These are phyloP conservation scores for Cryptococcus sp. DNA, from an alignment of 1,284 basidiomycete genomes.

Conservation along the genomic window DNA sequence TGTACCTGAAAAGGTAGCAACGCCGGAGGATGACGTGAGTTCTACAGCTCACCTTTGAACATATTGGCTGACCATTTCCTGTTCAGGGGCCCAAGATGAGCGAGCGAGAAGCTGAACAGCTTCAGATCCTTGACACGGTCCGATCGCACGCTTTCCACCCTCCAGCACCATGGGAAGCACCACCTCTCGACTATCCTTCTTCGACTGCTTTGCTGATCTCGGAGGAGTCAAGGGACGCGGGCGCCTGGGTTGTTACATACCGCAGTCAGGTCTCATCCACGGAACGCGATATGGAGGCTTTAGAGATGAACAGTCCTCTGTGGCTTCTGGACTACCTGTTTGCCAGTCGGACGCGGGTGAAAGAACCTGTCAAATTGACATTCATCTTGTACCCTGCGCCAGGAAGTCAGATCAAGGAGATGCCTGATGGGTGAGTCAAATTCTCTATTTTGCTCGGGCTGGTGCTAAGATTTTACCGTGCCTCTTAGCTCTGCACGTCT, in stretches of 20 bases:
- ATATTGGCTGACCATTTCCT: not conserved
- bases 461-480: not conserved
- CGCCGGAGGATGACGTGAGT: conserved; percentile 38
- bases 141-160: conserved; percentile 70
- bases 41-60: not conserved
- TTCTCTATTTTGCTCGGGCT: not conserved
- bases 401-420: conserved; percentile 30
- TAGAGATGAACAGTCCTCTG: conserved; percentile 66
- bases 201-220: conserved; percentile 75
- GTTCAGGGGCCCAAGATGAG: conserved; percentile 35
- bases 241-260: conserved; percentile 77
- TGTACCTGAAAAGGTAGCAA: conserved; percentile 36
- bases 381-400: conserved; percentile 81
- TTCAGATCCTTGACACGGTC: conserved; percentile 62
- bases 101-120: conserved; percentile 50
- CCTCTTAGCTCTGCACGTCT: conserved; percentile 53
- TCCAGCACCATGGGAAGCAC: conserved; percentile 71
- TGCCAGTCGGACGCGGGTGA: conserved; percentile 54
- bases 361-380: conserved; percentile 74
- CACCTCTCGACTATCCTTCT: conserved; percentile 64
- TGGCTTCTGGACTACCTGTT: conserved; percentile 91
- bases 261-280: conserved; percentile 68
- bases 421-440: conserved; percentile 40
- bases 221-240: conserved; percentile 70
- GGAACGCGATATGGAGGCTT: conserved; percentile 63